These are phyloP conservation scores for Diplodia corticola DNA, from an alignment of 2,329 filamentous ascomycete genomes.

Conservation along the genomic window DNA sequence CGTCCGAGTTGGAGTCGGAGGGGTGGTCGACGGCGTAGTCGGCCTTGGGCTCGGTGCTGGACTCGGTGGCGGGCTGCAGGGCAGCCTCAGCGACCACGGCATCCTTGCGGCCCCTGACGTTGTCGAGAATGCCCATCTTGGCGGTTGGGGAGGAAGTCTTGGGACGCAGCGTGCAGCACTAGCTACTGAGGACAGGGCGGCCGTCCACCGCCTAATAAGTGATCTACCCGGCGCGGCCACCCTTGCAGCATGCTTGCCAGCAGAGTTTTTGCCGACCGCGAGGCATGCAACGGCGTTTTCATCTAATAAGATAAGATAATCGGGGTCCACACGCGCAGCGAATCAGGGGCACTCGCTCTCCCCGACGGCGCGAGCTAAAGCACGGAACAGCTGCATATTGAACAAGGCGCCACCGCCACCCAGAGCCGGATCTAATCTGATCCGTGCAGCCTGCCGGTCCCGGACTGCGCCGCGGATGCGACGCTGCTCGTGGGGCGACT, in stretches of 20 bases:
- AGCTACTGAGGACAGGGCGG: not conserved
- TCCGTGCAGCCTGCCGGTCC: not conserved
- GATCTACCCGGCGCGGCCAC: slow-evolving; percentile 1
- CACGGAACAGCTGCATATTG: not conserved
- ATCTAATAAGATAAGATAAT: slow-evolving; percentile 22
- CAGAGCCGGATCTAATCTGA: slow-evolving; percentile 21
- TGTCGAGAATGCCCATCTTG: slow-evolving; percentile 17
- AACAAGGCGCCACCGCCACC: slow-evolving; percentile 8
- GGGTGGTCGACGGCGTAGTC: slow-evolving; percentile 12
- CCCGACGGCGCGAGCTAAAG: not conserved
- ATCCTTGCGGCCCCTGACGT: slow-evolving; percentile 13
- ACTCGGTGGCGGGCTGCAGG: not conserved
- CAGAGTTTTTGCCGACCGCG: slow-evolving; percentile 1
- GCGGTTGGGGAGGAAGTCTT: not conserved
- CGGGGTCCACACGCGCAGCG: not conserved
- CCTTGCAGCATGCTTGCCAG: not conserved
- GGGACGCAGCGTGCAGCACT: not conserved
- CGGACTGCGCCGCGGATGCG: slow-evolving; percentile 5
- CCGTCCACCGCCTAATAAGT: not conserved
- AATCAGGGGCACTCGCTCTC: not conserved
- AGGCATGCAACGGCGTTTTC: not conserved
- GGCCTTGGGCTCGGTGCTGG: slow-evolving; percentile 12
- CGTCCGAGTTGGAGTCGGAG: slow-evolving; percentile 27
- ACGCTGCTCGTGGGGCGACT: slow-evolving; percentile 9
- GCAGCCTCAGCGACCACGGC: not conserved